These are phyloP conservation scores for Iris macrosiphon DNA, from an alignment of 106 monocot genomes.

Conservation along the genomic window DNA sequence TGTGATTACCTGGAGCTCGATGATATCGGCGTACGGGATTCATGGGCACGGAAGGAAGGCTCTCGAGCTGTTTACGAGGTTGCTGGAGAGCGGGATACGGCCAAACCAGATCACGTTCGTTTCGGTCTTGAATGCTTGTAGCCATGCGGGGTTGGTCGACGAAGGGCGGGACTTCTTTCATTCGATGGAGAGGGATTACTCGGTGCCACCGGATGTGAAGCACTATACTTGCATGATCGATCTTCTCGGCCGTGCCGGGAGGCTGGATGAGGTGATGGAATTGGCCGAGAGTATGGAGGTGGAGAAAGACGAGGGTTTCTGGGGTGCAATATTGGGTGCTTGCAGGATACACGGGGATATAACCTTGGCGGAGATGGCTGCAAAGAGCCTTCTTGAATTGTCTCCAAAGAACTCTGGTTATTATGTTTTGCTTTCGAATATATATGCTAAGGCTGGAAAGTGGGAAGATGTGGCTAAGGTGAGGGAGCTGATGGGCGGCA, in stretches of 20 bases:
- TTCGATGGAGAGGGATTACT: slow-evolving; percentile 32
- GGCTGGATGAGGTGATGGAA: slow-evolving; percentile 26
- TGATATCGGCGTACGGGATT: slow-evolving; percentile 53
- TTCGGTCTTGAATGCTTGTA: slow-evolving; percentile 36
- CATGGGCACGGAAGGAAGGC: slow-evolving; percentile 40
- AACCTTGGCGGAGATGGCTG: slow-evolving; percentile 34
- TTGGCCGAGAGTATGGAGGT: slow-evolving; percentile 17
- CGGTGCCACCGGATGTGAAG: slow-evolving; percentile 33
- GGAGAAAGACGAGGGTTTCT: slow-evolving; percentile 51
- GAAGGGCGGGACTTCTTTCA: slow-evolving; percentile 27
- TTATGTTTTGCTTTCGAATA: slow-evolving; percentile 49
- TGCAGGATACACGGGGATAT: slow-evolving; percentile 39
- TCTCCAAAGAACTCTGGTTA: slow-evolving; percentile 34
- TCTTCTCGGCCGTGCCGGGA: slow-evolving; percentile 47
- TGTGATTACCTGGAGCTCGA: slow-evolving; percentile 56
- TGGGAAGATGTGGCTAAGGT: slow-evolving; percentile 44
- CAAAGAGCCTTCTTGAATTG: slow-evolving; percentile 37
- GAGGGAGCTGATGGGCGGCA: slow-evolving; percentile 26
- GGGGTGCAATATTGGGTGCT: slow-evolving; percentile 43
- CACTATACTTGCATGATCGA: slow-evolving; percentile 52
- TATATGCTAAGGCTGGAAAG: slow-evolving; percentile 34
- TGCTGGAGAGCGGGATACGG: slow-evolving; percentile 31
- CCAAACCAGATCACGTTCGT: slow-evolving; percentile 40
- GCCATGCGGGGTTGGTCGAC: slow-evolving; percentile 41
- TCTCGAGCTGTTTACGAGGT: slow-evolving; percentile 26